Conservation (phyloP, 2,329 filamentous ascomycete species). For the Setomelanomma holmii region DNA sequence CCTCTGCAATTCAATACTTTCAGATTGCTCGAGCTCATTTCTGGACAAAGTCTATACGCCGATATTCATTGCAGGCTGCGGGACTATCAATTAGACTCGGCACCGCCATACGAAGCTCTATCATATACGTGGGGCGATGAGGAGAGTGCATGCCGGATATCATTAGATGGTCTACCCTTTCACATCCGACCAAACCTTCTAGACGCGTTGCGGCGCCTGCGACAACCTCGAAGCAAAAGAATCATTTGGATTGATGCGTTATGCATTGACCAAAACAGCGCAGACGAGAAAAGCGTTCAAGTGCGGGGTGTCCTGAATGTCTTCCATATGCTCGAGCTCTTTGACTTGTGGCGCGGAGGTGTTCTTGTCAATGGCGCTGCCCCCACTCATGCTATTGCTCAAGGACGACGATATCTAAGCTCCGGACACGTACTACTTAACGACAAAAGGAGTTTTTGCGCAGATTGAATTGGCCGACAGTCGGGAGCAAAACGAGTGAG, state of each 20-base stretch:
- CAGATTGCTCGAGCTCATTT: constrained; percentile 12
- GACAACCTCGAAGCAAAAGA: not conserved
- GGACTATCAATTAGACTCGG: constrained; percentile 7
- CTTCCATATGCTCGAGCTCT: not conserved
- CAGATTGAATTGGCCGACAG: constrained; percentile 17
- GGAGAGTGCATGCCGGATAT: constrained; percentile 9
- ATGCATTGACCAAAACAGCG: not conserved
- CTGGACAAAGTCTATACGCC: constrained; percentile 5
- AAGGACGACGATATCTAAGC: constrained; percentile 14
- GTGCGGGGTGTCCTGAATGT: not conserved
- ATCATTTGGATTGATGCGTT: not conserved
- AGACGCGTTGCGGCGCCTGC: not conserved
- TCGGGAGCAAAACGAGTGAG: constrained; percentile 17
- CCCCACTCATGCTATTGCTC: constrained; percentile 14
- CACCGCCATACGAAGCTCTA: constrained; percentile 8
- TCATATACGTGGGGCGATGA: not conserved
- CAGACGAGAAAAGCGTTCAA: not conserved
- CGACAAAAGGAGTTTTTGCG: constrained; percentile 14
- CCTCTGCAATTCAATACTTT: constrained; percentile 10
- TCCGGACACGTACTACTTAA: constrained; percentile 17
- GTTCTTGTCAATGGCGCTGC: constrained; percentile 12
- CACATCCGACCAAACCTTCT: constrained; percentile 8
- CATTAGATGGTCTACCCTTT: constrained; percentile 5
- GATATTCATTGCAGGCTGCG: constrained; percentile 14
- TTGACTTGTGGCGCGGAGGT: constrained; percentile 6